Percentiles rank a stretch among this genome's conserved stretches.
Conservation (phyloP, 2,329 filamentous ascomycete species). For the Xylariaceae sp. region DNA sequence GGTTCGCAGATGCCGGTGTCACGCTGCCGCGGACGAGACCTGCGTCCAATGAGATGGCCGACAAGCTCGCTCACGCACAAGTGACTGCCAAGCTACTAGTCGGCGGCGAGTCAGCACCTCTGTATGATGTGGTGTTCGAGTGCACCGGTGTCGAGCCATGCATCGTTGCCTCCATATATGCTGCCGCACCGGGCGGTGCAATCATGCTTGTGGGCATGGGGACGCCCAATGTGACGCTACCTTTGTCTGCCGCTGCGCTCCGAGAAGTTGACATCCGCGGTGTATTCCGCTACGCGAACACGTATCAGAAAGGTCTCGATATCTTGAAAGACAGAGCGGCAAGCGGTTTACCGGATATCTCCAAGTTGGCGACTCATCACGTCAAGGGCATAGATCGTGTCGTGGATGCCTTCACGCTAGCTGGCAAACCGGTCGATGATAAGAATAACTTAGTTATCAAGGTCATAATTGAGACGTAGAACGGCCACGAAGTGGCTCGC, state of each 20-base stretch:
- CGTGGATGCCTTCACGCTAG: conserved; percentile 66
- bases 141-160: conserved; percentile 75
- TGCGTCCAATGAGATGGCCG: conserved; percentile 42
- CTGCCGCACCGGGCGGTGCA: conserved; percentile 67
- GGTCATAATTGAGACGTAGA: conserved; percentile 60
- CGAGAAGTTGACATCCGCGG: conserved; percentile 75
- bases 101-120: neutral
- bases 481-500: no score
- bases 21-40: conserved; percentile 49
- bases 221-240: conserved; percentile 71
- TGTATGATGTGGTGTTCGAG: conserved; percentile 64
- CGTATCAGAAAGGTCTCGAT: conserved; percentile 68
- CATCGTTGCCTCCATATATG: conserved; percentile 73
- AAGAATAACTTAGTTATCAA: conserved; percentile 69
- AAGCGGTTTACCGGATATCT: conserved; percentile 58
- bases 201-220: conserved; percentile 80
- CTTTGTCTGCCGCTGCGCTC: conserved; percentile 68
- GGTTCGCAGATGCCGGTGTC: conserved; percentile 53
- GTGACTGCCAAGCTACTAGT: conserved; percentile 40
- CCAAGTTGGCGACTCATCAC: conserved; percentile 71
- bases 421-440: conserved; percentile 64
- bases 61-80: conserved; percentile 51
- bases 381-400: conserved; percentile 64
- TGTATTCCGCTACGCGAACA: conserved; percentile 75
- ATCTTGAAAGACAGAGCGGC: conserved; percentile 45